Evolutionary conservation across 495 filamentous ascomycete genomes (phyloP), one percentile per base, ranked within the genome.

Genomic region (Parachaetomium inaequale): DNA sequence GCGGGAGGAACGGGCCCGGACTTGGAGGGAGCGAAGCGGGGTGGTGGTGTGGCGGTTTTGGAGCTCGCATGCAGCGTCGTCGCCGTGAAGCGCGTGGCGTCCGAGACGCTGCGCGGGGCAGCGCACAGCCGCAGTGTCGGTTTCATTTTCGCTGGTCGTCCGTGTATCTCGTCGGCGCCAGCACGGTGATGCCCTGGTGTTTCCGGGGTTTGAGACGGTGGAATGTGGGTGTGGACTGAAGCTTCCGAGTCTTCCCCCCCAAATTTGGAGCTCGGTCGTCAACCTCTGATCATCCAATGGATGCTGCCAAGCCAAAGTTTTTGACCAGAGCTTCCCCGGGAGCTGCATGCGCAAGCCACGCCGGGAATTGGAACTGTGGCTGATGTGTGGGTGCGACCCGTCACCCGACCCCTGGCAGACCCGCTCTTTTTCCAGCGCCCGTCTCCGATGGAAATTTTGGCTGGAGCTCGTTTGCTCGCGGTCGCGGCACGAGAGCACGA

Each of bases 21-120:
- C 8, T 47, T 49, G 5, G 61, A 54, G 7, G 59, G 3, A 19
- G 49, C 7, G 43, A 49, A 59, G 3, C 42, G 55, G 42, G 40
- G 42, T 53, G 49, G 34, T 87, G 70, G 65, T n/a, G 55, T 70
- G 54, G 74, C 73, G 53, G 84, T 72, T 69, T 90, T 89, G 66
- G 88, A 87, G 75, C 82, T 83, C 64, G 91, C 92, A 80, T 96
- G 92, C 17, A 92, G 93, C 55, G 87, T 89, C 43, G 91, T 96
- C 32, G 93, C 84, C 54, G 93, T 98, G 82, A 98, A 98, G 63
- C 93, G 87, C 72, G 94, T 98, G 61, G 94, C 92, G 78, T 97
- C 94, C 65, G 85, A 86, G 72, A 92, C 87, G 76, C 90, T 93
- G 75, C 93, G 93, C 67, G 92, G 84, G 85, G 92, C 90, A 64